phyloP scores from a whole-genome alignment of 2,329 filamentous ascomycete genomes.

The Albophoma yamanashiensis region DNA sequence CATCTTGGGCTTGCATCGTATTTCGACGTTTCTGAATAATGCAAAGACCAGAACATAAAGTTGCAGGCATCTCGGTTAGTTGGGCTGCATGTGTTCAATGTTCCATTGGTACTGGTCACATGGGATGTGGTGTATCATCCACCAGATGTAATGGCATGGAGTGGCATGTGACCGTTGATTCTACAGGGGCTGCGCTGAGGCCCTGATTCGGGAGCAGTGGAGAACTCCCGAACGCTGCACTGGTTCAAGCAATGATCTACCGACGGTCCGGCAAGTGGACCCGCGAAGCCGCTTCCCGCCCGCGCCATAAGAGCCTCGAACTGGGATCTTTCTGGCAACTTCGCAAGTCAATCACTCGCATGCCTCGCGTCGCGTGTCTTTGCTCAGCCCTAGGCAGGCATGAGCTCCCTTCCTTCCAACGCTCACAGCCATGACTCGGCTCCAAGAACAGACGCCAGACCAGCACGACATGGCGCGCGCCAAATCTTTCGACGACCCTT shows the following conservation, averaged over 20 bases:
- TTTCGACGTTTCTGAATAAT: no score
- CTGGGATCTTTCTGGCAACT: background rate
- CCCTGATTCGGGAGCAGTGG: no score
- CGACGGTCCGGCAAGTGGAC: background rate
- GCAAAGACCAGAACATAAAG: no score
- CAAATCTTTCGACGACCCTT: conserved; percentile 3
- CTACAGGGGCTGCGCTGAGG: background rate
- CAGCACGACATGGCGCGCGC: background rate
- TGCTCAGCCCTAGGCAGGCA: background rate
- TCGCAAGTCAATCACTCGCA: background rate
- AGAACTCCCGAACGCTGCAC: no score
- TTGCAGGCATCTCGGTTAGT: no score
- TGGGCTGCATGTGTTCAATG: no score
- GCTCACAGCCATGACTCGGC: background rate
- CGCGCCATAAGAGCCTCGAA: background rate
- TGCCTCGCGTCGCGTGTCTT: background rate
- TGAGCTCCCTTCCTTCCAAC: background rate
- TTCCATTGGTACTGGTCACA: no score
- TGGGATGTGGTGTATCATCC: no score
- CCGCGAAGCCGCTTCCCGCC: background rate
- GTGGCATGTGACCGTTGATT: background rate
- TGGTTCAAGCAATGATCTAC: no score
- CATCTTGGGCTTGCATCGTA: background rate
- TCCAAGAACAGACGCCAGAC: background rate
- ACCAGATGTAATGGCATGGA: background rate